Evolutionary conservation across 108 stramenopile species (phyloP), one percentile per base, ranked within the genome.

Genomic region (Stephanodiscus minutulus): DNA sequence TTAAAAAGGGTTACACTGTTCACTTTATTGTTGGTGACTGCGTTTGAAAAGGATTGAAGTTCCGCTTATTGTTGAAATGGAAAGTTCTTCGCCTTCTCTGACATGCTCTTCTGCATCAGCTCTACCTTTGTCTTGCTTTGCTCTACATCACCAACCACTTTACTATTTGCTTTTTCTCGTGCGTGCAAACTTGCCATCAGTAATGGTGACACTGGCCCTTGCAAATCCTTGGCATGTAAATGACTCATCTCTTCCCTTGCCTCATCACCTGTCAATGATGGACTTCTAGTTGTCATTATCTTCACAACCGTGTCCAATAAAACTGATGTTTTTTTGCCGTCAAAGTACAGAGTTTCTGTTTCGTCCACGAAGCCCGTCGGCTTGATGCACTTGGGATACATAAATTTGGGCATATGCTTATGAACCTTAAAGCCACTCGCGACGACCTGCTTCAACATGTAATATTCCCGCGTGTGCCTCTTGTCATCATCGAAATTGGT

Each of bases 391-490:
- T 71, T 76, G 17, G 80, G 80, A 36, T 76, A 33, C 80, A 81
- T 81, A 25, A 81, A 81, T 37, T 81, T 46, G 11, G 80, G 80
- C 80, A 81, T 81, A 70, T 81, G 75, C 24, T 77, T 81, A 61
- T 81, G 80, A 50, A 81, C 80, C 50, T 44, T 55, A 41, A 65
- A 77, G 28, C 70, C 80, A 52, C 61, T 71, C 29, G 44, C 28
- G 29, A 81, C 60, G 18, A 81, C 84, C 64, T 91, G 87, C 66
- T 93, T 89, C 62, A 93, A 74, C 22, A 93, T 64, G 33, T 87
- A 93, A 67, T 89, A 93, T 49, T 93, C 92, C 25, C 92, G 61
- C 7, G 90, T 82, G 36, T 88, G 88, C 17, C 90, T 83, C 60
- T 77, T 86, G 29, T 79, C 84, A 60, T 88, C 76, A 41, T 88